Evolutionary conservation across 495 filamentous ascomycete genomes (phyloP), one percentile per base, ranked within the genome.

Genomic region (Aspergillus ellipticus): DNA sequence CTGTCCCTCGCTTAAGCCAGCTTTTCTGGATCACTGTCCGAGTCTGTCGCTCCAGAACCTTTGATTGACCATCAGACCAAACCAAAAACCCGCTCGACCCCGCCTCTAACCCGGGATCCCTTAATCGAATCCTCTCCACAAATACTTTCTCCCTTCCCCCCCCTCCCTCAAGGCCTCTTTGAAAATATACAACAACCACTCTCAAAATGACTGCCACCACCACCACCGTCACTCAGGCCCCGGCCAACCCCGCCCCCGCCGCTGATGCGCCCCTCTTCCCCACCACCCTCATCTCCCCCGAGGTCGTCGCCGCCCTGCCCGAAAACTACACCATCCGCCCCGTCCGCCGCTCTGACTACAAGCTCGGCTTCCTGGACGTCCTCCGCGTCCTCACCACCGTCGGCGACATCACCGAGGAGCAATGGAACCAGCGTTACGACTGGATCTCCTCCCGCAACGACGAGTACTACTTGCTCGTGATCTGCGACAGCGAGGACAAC

Each of bases 361-460:
- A 82, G 24, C 75, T 77, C 4, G 74, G 76, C 54, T 96, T 96
- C 72, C 85, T 97, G 43, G 91, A 96, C 69, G 90, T 92, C 53
- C 82, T 98, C 49, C 84, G 90, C 11, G 92, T 96, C 24, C 77
- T 98, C 60, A 97, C 94, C 4, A 90, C 87, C 33, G 95, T 98
- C 21, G 95, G 95, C 53, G 91, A 96, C 39, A 88, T 97, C 59
- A 79, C 75, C 42, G 80, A 88, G 69, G 81, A 84, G 54, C 73
- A 81, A 53, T 98, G 90, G 82, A 76, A 85, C 60, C 76, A 85
- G 65, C 85, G 90, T 41, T 97, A 88, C 67, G 82, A 90, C 55
- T 96, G 86, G 85, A 93, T 98, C 77, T 77, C 78, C 31, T 79
- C 78, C 46, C 85, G 88, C 54, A 86, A 85, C 53, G 88, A 87